Percentiles rank a stretch among this genome's conserved stretches.
phyloP scores from a whole-genome alignment of 768 basidiomycete species.

The Podaxis rugospora region DNA sequence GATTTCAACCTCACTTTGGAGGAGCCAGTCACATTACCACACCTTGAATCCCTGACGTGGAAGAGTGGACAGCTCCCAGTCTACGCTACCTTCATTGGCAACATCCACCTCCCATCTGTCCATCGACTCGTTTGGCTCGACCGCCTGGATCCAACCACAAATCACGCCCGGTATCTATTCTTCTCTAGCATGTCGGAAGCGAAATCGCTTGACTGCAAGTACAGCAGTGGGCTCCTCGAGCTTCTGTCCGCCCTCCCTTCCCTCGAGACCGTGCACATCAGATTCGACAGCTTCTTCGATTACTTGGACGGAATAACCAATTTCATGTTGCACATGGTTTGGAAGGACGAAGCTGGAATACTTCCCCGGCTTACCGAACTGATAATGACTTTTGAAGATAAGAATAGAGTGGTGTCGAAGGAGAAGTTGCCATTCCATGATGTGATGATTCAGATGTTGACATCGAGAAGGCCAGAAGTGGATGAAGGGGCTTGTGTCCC shows the following conservation, averaged over 20 bases:
- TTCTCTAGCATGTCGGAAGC: background rate
- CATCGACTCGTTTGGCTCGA: background rate
- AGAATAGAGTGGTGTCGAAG: background rate
- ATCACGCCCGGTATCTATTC: background rate
- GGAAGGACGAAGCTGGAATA: background rate
- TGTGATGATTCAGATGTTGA: background rate
- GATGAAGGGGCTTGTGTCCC: background rate
- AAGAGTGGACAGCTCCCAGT: background rate
- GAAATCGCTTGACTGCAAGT: background rate
- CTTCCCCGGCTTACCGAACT: background rate
- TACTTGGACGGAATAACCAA: background rate
- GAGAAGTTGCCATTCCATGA: background rate
- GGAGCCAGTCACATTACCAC: background rate
- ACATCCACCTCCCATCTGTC: slow-evolving; percentile 1
- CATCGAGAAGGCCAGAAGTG: background rate
- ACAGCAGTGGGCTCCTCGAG: background rate
- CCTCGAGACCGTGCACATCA: background rate
- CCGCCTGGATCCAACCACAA: background rate
- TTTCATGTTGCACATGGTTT: background rate
- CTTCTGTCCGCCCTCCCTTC: background rate
- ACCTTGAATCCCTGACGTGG: background rate
- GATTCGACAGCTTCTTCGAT: background rate
- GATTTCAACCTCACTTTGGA: background rate
- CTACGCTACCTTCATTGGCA: background rate
- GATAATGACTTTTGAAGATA: background rate